Base-by-base conservation (phyloP, 2,329 filamentous ascomycete genomes). In the Leptographium radiaticola region DNA sequence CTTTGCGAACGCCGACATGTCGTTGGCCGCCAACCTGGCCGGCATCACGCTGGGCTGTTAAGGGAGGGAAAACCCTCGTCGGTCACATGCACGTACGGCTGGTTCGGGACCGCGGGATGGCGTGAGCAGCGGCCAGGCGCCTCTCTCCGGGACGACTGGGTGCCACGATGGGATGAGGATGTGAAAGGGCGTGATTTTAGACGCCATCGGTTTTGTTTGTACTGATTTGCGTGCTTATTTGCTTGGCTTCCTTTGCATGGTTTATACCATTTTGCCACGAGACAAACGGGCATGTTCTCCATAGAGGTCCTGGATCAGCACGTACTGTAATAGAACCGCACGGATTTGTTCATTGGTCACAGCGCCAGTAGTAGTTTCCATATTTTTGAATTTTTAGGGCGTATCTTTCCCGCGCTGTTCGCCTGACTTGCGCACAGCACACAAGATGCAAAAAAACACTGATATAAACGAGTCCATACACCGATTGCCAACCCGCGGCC, bases 1-100 rank as follows among this genome's bases (percentile, higher is more conserved):
- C 2, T 57, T 42, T 2, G 40, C 51, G 16, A 46, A 40, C 8
- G 60, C 55, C 1, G 57, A 58, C 0, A 43, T 46, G 5, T 64
- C 65, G 2, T 61, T 55, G 2, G 20, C 65, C 45, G 62, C 57
- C 6, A 67, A 69, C 50, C 45, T 70, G 38, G 64, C 63, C 7
- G 64, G 63, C 7, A 58, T 58, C 11, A 65, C 61, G 43, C 48
- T 64, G 54, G 62, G 66, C 13, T 67, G 42, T 15, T 52, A 30
- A 16, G 42, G 30, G 20, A n/a, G 39, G 9, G 39, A 44, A 25
- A 15, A 13, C 13, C 2, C 25, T 11, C 20, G 8, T 12, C n/a
- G 7, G 6, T 43, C 39, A 43, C 11, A 15, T n/a, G 42, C 4
- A 6, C 11, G 13, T 9, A n/a, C 18, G 16, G 16, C 16, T 40